Percentiles rank a stretch among this genome's conserved stretches.
These are phyloP conservation scores for Domatiomyces globalis DNA, from an alignment of 2,329 filamentous ascomycete genomes.

Conservation along the genomic window DNA sequence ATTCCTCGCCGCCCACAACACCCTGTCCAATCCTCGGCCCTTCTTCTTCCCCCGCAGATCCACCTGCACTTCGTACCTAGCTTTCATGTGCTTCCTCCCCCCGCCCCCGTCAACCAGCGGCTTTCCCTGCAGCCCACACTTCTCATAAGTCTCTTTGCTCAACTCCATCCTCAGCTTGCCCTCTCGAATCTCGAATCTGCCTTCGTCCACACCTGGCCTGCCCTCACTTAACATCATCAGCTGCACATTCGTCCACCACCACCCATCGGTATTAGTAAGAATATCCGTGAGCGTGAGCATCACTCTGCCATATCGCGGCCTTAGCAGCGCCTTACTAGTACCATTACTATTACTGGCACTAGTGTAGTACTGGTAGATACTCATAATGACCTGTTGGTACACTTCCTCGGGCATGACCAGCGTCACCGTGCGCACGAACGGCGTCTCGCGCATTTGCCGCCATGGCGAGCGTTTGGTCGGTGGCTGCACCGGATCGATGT, in stretches of 20 bases:
- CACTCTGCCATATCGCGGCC: constrained; percentile 48
- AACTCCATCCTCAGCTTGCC: constrained; percentile 64
- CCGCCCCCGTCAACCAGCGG: constrained; percentile 39
- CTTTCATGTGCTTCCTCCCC: constrained; percentile 50
- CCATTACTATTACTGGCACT: neutral
- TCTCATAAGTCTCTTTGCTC: constrained; percentile 68
- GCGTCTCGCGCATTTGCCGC: constrained; percentile 48
- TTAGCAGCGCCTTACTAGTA: neutral
- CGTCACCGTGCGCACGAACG: constrained; percentile 55
- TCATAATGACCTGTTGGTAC: constrained; percentile 1
- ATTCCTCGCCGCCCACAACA: constrained; percentile 65
- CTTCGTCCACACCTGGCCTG: constrained; percentile 52
- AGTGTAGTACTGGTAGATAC: neutral
- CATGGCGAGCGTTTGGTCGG: constrained; percentile 66
- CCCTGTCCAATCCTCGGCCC: constrained; percentile 51
- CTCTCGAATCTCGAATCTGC: constrained; percentile 51
- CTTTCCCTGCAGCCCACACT: constrained; percentile 63
- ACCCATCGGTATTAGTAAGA: constrained; percentile 40
- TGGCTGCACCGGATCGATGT: constrained; percentile 56
- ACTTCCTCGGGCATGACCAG: constrained; percentile 52
- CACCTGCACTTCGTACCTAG: constrained; percentile 64
- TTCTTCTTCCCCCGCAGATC: constrained; percentile 65
- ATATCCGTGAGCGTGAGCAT: constrained; percentile 59
- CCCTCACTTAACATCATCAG: constrained; percentile 76
- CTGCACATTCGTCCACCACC: constrained; percentile 26